These are phyloP conservation scores for Begonia masoniana DNA, from an alignment of 306 rosid species.

Conservation along the genomic window DNA sequence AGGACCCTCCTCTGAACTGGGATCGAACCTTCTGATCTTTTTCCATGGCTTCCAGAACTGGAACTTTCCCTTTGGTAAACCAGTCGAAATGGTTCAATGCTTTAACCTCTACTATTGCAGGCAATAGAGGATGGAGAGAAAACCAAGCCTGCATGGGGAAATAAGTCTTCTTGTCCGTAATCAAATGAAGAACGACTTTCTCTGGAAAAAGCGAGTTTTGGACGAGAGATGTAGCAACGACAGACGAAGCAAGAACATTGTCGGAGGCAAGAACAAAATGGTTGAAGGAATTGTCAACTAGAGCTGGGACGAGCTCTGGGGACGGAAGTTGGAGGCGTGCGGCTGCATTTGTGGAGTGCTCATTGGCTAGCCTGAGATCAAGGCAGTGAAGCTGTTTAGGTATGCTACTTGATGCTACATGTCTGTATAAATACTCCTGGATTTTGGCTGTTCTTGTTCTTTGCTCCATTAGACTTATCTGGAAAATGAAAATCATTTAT, in stretches of 20 bases:
- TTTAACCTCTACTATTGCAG: conserved; percentile 95
- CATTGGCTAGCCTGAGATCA: conserved; percentile 68
- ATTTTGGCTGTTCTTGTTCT: conserved; percentile 91
- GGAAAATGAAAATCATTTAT: conserved; percentile 4
- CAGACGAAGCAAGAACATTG: conserved; percentile 85
- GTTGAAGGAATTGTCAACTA: conserved; percentile 70
- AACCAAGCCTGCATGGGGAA: conserved; percentile 99
- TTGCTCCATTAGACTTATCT: conserved; percentile 71
- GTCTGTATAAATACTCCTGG: conserved; percentile 89
- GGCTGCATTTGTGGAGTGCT: conserved; percentile 83
- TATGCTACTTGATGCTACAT: conserved; percentile 97
- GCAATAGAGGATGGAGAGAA: conserved; percentile 68
- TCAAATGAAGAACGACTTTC: conserved; percentile 68
- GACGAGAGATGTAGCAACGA: conserved; percentile 77
- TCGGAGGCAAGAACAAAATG: conserved; percentile 95
- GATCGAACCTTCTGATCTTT: conserved; percentile 84
- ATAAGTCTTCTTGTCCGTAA: conserved; percentile 83
- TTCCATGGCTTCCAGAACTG: conserved; percentile 97
- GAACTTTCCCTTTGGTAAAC: conserved; percentile 89
- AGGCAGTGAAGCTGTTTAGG: conserved; percentile 98
- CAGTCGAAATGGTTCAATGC: conserved; percentile 98
- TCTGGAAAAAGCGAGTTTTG: conserved; percentile 57
- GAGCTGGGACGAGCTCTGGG: conserved; percentile 83
- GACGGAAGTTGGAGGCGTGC: conserved; percentile 96
- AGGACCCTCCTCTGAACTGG: conserved; percentile 84